A percentile compares a stretch with the other conserved stretches of the same genome.
These are phyloP conservation scores for Sphagnum tenellum DNA, from an alignment of 225 moss, liverwort and hornwort genomes.

Conservation along the genomic window DNA sequence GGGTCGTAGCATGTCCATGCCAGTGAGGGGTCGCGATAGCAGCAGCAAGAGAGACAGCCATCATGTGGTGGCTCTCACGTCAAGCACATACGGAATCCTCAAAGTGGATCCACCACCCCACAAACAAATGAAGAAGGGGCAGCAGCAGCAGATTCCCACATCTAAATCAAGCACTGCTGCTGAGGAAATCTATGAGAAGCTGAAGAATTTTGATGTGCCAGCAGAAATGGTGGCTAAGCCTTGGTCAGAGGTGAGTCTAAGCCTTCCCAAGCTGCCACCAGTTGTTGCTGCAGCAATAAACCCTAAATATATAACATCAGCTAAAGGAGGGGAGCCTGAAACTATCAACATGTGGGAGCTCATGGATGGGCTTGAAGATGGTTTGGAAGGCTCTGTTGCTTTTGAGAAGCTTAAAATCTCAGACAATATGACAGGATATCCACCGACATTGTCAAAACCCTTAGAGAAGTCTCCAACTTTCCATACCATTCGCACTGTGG, in stretches of 20 bases:
- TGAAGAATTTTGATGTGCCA: slow-evolving; percentile 45
- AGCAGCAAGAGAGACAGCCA: slow-evolving; percentile 19
- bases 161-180: slow-evolving; percentile 11
- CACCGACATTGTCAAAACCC: not conserved
- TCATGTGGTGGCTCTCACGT: slow-evolving; percentile 58
- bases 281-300: not conserved
- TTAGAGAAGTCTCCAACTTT: not conserved
- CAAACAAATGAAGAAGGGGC: slow-evolving; percentile 7
- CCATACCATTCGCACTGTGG: slow-evolving; percentile 1
- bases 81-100: slow-evolving; percentile 54
- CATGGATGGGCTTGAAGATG: slow-evolving; percentile 9
- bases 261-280: slow-evolving; percentile 38
- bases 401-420: not conserved
- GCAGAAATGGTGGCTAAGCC: slow-evolving; percentile 47
- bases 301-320: too few relatives aligned
- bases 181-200: slow-evolving; percentile 37
- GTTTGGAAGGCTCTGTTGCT: not conserved
- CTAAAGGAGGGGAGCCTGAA: not conserved
- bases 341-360: slow-evolving; percentile 10
- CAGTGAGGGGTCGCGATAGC: slow-evolving; percentile 15
- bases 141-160: slow-evolving; percentile 6
- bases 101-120: slow-evolving; percentile 18
- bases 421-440: not conserved
- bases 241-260: slow-evolving; percentile 58
- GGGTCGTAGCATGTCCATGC: slow-evolving; percentile 35